Evolutionary conservation across 371 early-diverging fungal species (phyloP).

Genomic region (Saksenaea vasiformis): DNA sequence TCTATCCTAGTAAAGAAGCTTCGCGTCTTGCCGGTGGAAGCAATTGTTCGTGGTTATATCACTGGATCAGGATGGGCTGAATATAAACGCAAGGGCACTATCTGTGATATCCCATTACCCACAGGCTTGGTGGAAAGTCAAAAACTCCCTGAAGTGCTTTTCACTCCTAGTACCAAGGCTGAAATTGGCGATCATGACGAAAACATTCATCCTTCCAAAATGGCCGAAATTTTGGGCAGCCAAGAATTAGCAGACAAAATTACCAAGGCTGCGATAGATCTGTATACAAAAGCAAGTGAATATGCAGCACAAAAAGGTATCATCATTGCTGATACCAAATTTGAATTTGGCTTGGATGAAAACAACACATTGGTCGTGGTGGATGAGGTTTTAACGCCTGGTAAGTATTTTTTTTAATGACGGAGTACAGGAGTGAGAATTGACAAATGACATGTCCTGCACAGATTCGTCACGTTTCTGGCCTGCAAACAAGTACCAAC

Average conservation of each 20-base stretch:
- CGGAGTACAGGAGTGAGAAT: background rate
- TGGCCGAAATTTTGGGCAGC: constrained; percentile 83
- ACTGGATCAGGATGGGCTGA: constrained; percentile 96
- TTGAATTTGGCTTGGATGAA: constrained; percentile 95
- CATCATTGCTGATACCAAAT: constrained; percentile 98
- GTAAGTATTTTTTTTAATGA: constrained; percentile 35
- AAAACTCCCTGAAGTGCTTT: constrained; percentile 81
- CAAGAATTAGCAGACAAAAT: constrained; percentile 46
- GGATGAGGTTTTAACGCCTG: constrained; percentile 97
- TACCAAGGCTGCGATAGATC: constrained; percentile 35
- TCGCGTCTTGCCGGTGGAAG: constrained; percentile 95
- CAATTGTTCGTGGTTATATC: constrained; percentile 97
- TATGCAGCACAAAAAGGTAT: constrained; percentile 87
- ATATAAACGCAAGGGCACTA: constrained; percentile 89
- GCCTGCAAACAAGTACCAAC: constrained; percentile 81
- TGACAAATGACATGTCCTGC: background rate
- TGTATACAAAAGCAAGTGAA: constrained; percentile 63
- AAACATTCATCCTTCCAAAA: constrained; percentile 93
- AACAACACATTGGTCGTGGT: constrained; percentile 79
- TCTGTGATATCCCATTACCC: constrained; percentile 90
- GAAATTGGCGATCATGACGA: constrained; percentile 97
- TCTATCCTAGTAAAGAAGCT: constrained; percentile 91
- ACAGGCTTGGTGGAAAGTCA: constrained; percentile 82
- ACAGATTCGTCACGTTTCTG: constrained; percentile 97
- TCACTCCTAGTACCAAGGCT: constrained; percentile 98